A percentile compares a stretch with the other conserved stretches of the same genome.
Evolutionary conservation across 148 eudicot species (phyloP).

Genomic region (Limonium bicolor): DNA sequence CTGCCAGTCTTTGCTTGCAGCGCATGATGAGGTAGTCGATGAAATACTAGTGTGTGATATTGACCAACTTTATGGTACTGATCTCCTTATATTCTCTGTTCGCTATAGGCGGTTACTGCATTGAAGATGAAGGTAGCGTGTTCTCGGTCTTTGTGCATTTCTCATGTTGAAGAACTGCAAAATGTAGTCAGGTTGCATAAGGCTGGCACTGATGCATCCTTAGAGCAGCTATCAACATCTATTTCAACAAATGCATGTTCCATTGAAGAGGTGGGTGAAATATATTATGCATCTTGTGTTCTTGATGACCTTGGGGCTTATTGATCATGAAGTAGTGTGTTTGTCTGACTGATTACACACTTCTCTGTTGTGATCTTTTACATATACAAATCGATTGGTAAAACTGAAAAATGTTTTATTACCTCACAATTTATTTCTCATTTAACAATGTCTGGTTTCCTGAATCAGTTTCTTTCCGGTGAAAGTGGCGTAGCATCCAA

Average conservation of each 20-base stretch:
- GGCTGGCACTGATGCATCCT: slow-evolving; percentile 54
- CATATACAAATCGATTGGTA: too few relatives aligned
- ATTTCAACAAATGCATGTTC: slow-evolving; percentile 43
- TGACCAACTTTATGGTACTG: neutral
- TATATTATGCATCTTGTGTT: slow-evolving; percentile 6
- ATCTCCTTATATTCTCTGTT: neutral
- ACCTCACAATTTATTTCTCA: too few relatives aligned
- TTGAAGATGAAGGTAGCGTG: slow-evolving; percentile 61
- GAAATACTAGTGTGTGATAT: neutral
- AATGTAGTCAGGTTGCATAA: slow-evolving; percentile 87
- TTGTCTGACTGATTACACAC: too few relatives aligned
- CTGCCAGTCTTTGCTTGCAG: slow-evolving; percentile 51
- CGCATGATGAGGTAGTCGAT: slow-evolving; percentile 52
- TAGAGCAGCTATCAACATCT: slow-evolving; percentile 67
- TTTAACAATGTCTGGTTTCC: too few relatives aligned
- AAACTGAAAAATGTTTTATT: too few relatives aligned
- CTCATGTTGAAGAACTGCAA: slow-evolving; percentile 81
- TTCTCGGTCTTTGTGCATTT: slow-evolving; percentile 46
- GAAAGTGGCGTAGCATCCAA: slow-evolving; percentile 53
- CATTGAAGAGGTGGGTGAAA: slow-evolving; percentile 45
- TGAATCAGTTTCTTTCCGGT: slow-evolving; percentile 37
- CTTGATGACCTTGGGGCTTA: neutral
- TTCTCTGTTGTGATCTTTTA: too few relatives aligned
- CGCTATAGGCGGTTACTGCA: slow-evolving; percentile 41
- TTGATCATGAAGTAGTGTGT: too few relatives aligned